phyloP scores from a whole-genome alignment of 2,329 filamentous ascomycete genomes.

The Penicillium hordei region DNA sequence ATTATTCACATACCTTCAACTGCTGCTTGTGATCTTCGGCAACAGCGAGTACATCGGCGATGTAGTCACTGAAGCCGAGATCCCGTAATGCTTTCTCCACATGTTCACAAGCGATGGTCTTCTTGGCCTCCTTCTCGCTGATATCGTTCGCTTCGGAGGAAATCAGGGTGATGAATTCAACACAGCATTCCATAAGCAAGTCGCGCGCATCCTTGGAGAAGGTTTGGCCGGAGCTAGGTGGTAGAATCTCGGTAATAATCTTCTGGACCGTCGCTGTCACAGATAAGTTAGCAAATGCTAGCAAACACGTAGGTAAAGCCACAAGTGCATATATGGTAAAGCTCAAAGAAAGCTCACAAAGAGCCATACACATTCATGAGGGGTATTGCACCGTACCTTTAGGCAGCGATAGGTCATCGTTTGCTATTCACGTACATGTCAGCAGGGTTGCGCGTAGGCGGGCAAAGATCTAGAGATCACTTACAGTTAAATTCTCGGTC shows the following conservation, averaged over 20 bases:
- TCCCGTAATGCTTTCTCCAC: conserved; percentile 93
- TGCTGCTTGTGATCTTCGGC: conserved; percentile 90
- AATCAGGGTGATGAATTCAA: conserved; percentile 97
- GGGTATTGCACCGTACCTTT: conserved; percentile 47
- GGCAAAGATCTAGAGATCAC: conserved; percentile 21
- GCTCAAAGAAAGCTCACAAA: not conserved
- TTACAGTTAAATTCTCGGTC: conserved; percentile 56
- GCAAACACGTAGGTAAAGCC: not conserved
- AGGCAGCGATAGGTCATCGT: conserved; percentile 60
- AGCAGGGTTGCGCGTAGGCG: conserved; percentile 22
- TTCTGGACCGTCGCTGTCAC: conserved; percentile 65
- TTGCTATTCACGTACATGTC: conserved; percentile 41
- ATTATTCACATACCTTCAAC: conserved; percentile 68
- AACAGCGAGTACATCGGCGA: conserved; percentile 80
- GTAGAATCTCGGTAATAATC: conserved; percentile 92
- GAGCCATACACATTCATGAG: not conserved
- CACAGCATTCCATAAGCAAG: conserved; percentile 94
- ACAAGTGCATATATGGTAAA: not conserved
- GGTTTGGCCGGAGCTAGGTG: conserved; percentile 70
- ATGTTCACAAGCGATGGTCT: conserved; percentile 97
- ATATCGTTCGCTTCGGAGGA: conserved; percentile 99
- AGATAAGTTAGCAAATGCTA: conserved; percentile 10
- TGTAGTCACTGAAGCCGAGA: conserved; percentile 89
- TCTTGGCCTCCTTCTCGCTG: conserved; percentile 97
- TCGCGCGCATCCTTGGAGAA: conserved; percentile 96